Evolutionary conservation across 768 basidiomycete species (phyloP).

Genomic region (Xerocomellus intermedius): DNA sequence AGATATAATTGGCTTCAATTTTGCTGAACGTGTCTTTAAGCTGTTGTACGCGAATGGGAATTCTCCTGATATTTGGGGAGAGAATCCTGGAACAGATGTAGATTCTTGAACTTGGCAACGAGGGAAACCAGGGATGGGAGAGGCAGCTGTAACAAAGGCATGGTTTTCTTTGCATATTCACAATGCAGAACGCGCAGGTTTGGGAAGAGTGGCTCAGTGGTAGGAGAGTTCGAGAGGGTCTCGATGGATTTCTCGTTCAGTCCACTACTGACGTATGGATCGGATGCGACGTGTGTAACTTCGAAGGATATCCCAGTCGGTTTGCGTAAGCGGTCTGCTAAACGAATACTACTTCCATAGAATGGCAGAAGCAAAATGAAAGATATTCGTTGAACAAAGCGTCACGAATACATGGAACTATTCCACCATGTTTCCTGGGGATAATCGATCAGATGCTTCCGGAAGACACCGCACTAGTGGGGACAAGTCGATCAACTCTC

Average conservation of each 20-base stretch:
- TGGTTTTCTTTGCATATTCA: background rate
- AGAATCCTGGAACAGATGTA: background rate
- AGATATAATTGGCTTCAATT: background rate
- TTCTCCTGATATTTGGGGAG: background rate
- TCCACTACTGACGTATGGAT: background rate
- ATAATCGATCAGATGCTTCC: no score
- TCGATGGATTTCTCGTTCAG: background rate
- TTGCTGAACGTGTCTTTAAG: no score
- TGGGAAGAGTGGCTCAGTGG: background rate
- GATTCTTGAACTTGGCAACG: background rate
- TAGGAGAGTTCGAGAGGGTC: background rate
- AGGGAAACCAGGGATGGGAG: background rate
- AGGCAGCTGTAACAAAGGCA: background rate
- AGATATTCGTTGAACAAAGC: no score
- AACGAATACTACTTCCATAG: background rate
- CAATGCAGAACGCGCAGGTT: background rate
- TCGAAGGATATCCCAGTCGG: background rate
- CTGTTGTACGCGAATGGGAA: background rate
- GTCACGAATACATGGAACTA: no score
- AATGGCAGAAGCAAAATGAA: no score
- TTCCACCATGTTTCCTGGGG: no score
- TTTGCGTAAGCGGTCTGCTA: background rate
- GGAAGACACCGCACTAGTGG: no score
- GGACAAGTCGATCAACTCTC: no score
- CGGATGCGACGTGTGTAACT: background rate